Percentiles rank a stretch among this genome's conserved stretches.
phyloP scores from a whole-genome alignment of 257 asterid genomes.

The Jasminum sambac region DNA sequence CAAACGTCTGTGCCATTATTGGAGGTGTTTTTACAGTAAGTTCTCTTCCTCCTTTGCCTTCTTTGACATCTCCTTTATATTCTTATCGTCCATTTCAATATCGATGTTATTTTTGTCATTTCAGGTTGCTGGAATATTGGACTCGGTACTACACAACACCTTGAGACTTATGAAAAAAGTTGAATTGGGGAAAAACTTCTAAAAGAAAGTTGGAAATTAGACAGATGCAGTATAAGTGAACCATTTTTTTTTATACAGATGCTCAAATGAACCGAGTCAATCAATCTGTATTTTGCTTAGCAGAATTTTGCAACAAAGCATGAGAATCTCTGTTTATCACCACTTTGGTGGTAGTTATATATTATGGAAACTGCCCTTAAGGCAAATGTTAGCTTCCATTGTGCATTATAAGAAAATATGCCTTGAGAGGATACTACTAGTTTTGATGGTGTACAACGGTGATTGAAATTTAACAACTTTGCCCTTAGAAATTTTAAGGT shows the following conservation, averaged over 20 bases:
- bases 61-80: background rate
- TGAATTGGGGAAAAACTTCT: slow-evolving; percentile 82
- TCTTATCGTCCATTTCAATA: background rate
- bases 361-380: background rate
- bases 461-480: too few species aligned
- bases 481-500: too few species aligned
- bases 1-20: slow-evolving; percentile 81
- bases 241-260: slow-evolving; percentile 24
- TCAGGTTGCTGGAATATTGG: slow-evolving; percentile 96
- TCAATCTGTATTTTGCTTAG: background rate
- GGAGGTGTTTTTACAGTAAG: slow-evolving; percentile 96
- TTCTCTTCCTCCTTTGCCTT: background rate
- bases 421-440: background rate
- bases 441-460: too few species aligned
- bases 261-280: slow-evolving; percentile 15
- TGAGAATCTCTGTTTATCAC: background rate
- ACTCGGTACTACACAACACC: slow-evolving; percentile 69
- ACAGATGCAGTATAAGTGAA: slow-evolving; percentile 20
- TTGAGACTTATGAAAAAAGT: slow-evolving; percentile 69
- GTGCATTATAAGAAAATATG: background rate
- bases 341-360: background rate
- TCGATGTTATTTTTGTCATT: slow-evolving; percentile 24
- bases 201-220: slow-evolving; percentile 33
- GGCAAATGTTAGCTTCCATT: background rate
- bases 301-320: background rate